Percentiles rank a stretch among this genome's conserved stretches.
These are phyloP conservation scores for Fraxinus velutina DNA, from an alignment of 305 asterid genomes.

Conservation along the genomic window DNA sequence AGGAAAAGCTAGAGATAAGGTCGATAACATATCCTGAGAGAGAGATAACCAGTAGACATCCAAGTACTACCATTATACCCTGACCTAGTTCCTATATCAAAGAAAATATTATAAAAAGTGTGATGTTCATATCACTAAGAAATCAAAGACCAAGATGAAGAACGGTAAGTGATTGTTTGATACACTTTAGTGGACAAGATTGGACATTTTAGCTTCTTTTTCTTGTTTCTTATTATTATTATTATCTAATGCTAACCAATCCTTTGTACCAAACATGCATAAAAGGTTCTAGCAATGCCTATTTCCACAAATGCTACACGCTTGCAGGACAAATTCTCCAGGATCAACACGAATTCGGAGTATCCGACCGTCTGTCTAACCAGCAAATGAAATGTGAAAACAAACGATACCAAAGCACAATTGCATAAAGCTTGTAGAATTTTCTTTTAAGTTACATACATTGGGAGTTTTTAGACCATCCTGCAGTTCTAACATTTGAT, in stretches of 20 bases:
- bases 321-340: not conserved
- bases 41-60: not conserved
- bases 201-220: not conserved
- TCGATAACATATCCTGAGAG: not conserved
- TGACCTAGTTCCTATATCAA: not conserved
- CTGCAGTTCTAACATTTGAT: conserved; percentile 45
- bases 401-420: not conserved
- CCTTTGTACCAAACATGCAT: not conserved
- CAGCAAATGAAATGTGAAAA: conserved; percentile 10
- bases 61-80: not conserved
- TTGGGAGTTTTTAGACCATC: conserved; percentile 73
- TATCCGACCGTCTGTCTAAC: not conserved
- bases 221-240: not conserved
- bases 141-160: not conserved
- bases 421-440: not conserved
- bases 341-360: not conserved
- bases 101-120: not conserved
- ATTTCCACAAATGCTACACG: not conserved
- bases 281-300: not conserved
- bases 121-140: not conserved
- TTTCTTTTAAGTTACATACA: conserved; percentile 38
- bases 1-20: not conserved
- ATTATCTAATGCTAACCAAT: not conserved
- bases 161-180: not conserved
- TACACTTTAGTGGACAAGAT: not conserved